A percentile compares a stretch with the other conserved stretches of the same genome.
These are phyloP conservation scores for Boletus speciosus DNA, from an alignment of 768 basidiomycete genomes.

Conservation along the genomic window DNA sequence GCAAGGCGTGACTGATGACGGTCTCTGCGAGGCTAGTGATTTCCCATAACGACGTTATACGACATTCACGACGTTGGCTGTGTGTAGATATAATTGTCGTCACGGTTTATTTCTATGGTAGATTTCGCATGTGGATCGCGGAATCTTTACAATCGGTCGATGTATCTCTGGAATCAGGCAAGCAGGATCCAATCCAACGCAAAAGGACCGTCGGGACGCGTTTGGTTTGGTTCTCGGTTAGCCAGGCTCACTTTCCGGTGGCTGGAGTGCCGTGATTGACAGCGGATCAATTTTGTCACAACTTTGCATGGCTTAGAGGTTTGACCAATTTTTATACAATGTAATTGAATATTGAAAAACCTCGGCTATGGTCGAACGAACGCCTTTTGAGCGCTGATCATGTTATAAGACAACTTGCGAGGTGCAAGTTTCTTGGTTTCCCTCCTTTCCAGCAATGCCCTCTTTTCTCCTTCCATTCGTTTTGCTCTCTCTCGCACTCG, in stretches of 20 bases:
- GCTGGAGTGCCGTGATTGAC: no score
- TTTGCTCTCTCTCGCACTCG: constrained; percentile 20
- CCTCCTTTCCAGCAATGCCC: constrained; percentile 8
- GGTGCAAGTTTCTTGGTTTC: not conserved
- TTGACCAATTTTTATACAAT: not conserved
- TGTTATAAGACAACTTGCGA: not conserved
- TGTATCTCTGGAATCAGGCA: not conserved
- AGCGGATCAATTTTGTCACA: no score
- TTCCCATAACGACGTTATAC: not conserved
- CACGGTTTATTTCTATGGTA: not conserved
- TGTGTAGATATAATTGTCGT: not conserved
- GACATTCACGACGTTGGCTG: not conserved
- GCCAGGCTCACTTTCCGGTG: not conserved
- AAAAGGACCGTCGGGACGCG: not conserved
- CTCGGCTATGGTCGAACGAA: not conserved
- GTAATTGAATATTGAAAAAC: not conserved
- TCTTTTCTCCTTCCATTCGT: constrained; percentile 21
- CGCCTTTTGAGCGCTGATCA: not conserved
- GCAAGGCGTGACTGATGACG: constrained; percentile 11
- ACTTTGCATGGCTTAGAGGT: no score
- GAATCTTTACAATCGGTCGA: not conserved
- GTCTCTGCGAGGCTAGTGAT: not conserved
- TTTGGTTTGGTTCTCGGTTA: not conserved
- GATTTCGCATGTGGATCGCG: not conserved
- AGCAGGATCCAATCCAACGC: not conserved